A percentile compares a stretch with the other conserved stretches of the same genome.
Conservation (phyloP, 768 basidiomycete species). For the Psilocybe tampanensis region DNA sequence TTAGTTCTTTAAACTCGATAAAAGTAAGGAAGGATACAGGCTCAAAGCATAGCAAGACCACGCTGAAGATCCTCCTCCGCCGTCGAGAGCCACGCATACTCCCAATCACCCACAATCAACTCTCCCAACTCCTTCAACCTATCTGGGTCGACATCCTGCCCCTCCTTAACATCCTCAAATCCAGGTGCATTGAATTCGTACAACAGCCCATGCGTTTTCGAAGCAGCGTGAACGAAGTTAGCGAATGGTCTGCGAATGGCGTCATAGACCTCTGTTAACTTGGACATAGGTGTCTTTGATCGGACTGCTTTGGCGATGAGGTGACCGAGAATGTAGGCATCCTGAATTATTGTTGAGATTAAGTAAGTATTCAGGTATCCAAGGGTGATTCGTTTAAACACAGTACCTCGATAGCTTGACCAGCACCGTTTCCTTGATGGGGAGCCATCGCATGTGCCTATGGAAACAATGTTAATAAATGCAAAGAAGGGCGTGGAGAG, state of each 20-base stretch:
- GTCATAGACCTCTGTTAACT: conserved; percentile 23
- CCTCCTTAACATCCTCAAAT: conserved; percentile 16
- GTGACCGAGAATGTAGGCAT: conserved; percentile 8
- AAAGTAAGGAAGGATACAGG: not conserved
- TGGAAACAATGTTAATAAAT: not conserved
- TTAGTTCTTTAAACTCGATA: too few relatives aligned
- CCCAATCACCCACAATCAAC: conserved; percentile 36
- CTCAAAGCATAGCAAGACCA: conserved; percentile 4
- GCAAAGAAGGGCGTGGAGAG: not conserved
- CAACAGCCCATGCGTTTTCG: conserved; percentile 21
- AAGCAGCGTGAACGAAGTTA: conserved; percentile 24
- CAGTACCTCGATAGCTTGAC: conserved; percentile 40
- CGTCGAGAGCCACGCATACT: conserved; percentile 43
- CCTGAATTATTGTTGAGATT: not conserved
- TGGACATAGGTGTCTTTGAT: not conserved
- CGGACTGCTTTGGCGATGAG: conserved; percentile 2
- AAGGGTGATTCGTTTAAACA: too few relatives aligned
- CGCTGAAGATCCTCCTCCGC: conserved; percentile 20
- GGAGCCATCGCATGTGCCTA: conserved; percentile 49
- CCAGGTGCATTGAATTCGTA: conserved; percentile 21
- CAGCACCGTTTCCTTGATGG: conserved; percentile 52
- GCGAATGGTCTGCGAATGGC: conserved; percentile 39
- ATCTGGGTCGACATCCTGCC: conserved; percentile 13
- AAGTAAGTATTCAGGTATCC: too few relatives aligned
- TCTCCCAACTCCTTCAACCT: conserved; percentile 23